A percentile compares a stretch with the other conserved stretches of the same genome.
Evolutionary conservation across 495 filamentous ascomycete species (phyloP).

Genomic region (Talaromyces thailandensis): DNA sequence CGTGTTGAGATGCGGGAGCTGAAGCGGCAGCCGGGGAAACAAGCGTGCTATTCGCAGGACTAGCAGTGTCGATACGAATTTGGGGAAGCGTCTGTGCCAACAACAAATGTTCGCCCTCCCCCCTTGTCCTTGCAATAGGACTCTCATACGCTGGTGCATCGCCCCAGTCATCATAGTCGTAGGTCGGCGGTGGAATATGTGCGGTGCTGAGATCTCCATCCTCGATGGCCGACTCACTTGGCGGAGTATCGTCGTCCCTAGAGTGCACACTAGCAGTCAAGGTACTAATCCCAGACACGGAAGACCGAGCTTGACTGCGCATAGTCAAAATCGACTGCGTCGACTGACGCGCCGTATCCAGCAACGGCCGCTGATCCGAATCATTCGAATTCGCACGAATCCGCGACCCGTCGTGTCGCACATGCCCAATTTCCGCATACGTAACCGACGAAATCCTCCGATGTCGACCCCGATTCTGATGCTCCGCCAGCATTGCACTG

Average conservation of each 20-base stretch:
- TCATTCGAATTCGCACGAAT: conserved; percentile 74
- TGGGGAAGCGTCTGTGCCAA: conserved; percentile 23
- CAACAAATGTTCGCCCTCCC: conserved; percentile 13
- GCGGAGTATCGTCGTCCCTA: conserved; percentile 22
- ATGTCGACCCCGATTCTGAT: conserved; percentile 60
- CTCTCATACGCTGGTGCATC: conserved; percentile 38
- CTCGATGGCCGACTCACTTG: conserved; percentile 15
- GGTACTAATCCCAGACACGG: conserved; percentile 24
- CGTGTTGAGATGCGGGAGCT: neutral
- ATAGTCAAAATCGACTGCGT: conserved; percentile 18
- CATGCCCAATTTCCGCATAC: conserved; percentile 80
- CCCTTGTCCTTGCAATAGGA: conserved; percentile 15
- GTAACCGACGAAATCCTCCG: conserved; percentile 72
- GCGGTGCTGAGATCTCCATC: conserved; percentile 28
- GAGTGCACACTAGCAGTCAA: neutral
- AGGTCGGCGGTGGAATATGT: conserved; percentile 33
- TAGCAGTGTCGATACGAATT: conserved; percentile 32
- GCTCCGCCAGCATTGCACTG: conserved; percentile 49
- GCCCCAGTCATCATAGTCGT: conserved; percentile 40
- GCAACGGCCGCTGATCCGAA: conserved; percentile 63
- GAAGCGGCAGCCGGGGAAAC: conserved; percentile 15
- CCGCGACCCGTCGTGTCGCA: conserved; percentile 79
- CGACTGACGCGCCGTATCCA: conserved; percentile 48
- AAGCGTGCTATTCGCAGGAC: conserved; percentile 23
- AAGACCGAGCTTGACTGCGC: conserved; percentile 25